Base-by-base conservation (phyloP, 352 stramenopile genomes). In the Phytophthora rubi region DNA sequence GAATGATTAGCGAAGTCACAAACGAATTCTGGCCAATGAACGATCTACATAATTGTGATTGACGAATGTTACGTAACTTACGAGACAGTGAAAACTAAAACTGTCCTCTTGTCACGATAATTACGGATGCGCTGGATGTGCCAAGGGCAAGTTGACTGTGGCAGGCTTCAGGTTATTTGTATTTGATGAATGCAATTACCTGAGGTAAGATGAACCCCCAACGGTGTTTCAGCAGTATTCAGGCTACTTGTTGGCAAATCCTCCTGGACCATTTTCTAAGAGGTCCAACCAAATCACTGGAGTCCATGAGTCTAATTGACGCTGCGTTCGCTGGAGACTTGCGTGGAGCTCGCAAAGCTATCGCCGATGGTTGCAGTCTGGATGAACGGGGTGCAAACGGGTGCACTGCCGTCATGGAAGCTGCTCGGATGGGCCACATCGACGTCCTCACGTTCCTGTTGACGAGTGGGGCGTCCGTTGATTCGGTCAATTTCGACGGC, bases 381-480 rank as follows among this genome's bases (percentile, higher is more conserved):
- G 37, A 70, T 42, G 32, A 53, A 4, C 9, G 33, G 1, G 47
- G 32, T 7, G 44, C 44, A 4, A 61, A 61, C 13, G 56, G 49
- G 4, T 32, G 35, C 16, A 62, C 64, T 10, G 44, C 64, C 12
- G 10, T 67, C 4, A 71, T 71, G 26, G 48, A 58, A 13, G 48
- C 56, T 13, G 49, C 51, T 45, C 15, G 30, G 10, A 6, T 53
- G 42, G 37, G 37, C 1, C 51, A 71, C 18, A 12, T 53, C 3
- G 54, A 65, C 33, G 30, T 67, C 4, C 12, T 66, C 26, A 62
- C 51, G 18, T 51, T 66, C 44, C n/a, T 71, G 12, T 1, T 71
- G 35, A 33, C 28, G 3, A 52, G 33, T 33, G 48, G 39, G 10
- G 54, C 54, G 1, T 30, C 23, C 0, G 2, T 44, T 16, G 30